Evolutionary conservation across 768 basidiomycete genomes (phyloP).

Genomic region (Gymnopilus dilepis): DNA sequence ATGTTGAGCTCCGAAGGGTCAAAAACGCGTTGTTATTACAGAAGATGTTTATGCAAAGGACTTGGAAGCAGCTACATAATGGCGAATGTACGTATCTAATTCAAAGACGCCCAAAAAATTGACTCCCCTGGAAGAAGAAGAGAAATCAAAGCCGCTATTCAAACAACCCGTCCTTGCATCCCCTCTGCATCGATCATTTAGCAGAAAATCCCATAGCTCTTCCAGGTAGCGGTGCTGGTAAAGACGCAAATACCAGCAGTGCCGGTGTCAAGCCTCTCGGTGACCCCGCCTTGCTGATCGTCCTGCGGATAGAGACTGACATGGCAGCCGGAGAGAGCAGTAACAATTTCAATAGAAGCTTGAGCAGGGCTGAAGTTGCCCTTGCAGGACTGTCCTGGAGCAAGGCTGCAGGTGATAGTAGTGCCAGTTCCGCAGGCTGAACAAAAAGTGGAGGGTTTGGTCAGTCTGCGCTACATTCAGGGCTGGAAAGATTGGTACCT

Average conservation of each 20-base stretch:
- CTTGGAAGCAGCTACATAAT: neutral
- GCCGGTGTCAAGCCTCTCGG: conserved; percentile 6
- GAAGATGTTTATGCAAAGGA: neutral
- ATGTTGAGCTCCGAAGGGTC: too few relatives aligned
- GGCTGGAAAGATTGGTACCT: neutral
- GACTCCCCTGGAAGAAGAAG: neutral
- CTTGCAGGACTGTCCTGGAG: conserved; percentile 9
- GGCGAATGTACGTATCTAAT: neutral
- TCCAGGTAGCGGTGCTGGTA: neutral
- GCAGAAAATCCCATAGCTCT: conserved; percentile 10
- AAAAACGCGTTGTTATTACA: too few relatives aligned
- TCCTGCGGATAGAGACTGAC: conserved; percentile 6
- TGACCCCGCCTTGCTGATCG: conserved; percentile 8
- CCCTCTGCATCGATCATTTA: neutral
- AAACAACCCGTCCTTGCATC: neutral
- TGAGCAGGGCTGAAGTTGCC: conserved; percentile 13
- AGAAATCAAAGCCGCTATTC: neutral
- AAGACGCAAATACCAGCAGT: conserved; percentile 8
- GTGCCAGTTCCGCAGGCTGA: conserved; percentile 13
- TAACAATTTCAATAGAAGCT: conserved; percentile 9
- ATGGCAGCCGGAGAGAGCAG: conserved; percentile 5
- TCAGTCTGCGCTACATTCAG: neutral
- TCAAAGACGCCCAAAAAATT: too few relatives aligned
- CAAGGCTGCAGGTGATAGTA: neutral
- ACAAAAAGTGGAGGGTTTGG: neutral